Evolutionary conservation across 2,329 filamentous ascomycete genomes (phyloP).

Genomic region (Corynespora cassiicola): DNA sequence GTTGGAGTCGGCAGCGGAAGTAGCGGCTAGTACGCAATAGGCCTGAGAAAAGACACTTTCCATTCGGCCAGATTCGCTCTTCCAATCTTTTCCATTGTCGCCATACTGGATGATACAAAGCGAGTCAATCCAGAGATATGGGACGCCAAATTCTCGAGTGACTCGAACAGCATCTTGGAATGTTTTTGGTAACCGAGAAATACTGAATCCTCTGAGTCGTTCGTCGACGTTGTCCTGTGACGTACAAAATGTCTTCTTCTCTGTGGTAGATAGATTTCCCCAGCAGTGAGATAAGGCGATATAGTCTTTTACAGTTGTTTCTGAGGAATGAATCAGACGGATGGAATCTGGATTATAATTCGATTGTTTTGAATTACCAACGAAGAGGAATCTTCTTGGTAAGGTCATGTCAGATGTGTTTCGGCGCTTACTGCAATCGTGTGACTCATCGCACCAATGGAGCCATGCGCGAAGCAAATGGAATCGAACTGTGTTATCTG

Average conservation of each 20-base stretch:
- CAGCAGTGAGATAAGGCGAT: constrained; percentile 25
- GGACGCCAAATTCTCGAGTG: constrained; percentile 12
- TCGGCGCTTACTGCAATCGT: constrained; percentile 10
- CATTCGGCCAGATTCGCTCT: constrained; percentile 19
- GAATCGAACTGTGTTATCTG: constrained; percentile 9
- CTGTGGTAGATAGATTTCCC: constrained; percentile 12
- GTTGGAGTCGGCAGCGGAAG: constrained; percentile 14
- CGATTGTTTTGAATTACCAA: constrained; percentile 11
- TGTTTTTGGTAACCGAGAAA: constrained; percentile 21
- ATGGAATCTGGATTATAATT: constrained; percentile 5
- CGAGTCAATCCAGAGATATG: constrained; percentile 23
- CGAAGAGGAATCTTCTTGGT: constrained; percentile 17
- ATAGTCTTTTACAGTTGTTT: constrained; percentile 10
- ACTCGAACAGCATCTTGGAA: constrained; percentile 21
- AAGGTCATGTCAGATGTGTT: constrained; percentile 6
- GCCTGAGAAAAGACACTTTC: constrained; percentile 16
- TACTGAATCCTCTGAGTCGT: constrained; percentile 10
- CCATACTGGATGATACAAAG: constrained; percentile 25
- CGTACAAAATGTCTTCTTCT: constrained; percentile 17
- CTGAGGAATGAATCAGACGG: constrained; percentile 7
- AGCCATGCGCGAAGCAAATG: constrained; percentile 17
- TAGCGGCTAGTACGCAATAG: constrained; percentile 22
- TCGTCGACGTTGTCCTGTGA: constrained; percentile 13
- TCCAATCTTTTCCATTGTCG: constrained; percentile 20
- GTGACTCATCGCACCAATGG: constrained; percentile 10